A percentile compares a stretch with the other conserved stretches of the same genome.
Evolutionary conservation across 2,329 filamentous ascomycete species (phyloP).

Genomic region (Cladophialophora exuberans): DNA sequence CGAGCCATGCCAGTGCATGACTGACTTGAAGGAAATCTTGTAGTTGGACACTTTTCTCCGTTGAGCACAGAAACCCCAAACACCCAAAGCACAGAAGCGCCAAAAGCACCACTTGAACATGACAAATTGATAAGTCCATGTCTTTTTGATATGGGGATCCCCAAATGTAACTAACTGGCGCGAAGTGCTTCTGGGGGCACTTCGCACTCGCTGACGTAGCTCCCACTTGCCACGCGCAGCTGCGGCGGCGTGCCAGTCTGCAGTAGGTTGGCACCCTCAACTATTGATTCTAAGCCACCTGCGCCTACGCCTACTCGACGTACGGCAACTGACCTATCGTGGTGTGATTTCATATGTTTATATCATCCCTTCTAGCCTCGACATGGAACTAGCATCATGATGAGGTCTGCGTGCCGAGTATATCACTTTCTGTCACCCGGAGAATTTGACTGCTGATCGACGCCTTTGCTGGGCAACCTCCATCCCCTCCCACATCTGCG

Average conservation of each 20-base stretch:
- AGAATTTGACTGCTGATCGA: neutral
- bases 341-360: neutral
- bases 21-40: constrained; percentile 14
- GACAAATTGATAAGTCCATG: neutral
- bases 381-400: too few species aligned
- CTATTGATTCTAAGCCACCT: neutral
- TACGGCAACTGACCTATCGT: too few species aligned
- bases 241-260: neutral
- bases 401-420: neutral
- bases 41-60: constrained; percentile 9
- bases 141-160: neutral
- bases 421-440: neutral
- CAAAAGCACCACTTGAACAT: neutral
- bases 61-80: neutral
- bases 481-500: neutral
- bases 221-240: neutral
- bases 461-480: neutral
- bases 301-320: neutral
- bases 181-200: too few species aligned
- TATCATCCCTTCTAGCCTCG: neutral
- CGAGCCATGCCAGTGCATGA: neutral
- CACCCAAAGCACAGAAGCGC: neutral
- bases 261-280: neutral
- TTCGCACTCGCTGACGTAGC: too few species aligned
- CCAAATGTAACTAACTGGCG: neutral